Conservation (phyloP, 192 early-diverging fungal genomes). For the Gonapodya prolifera region DNA sequence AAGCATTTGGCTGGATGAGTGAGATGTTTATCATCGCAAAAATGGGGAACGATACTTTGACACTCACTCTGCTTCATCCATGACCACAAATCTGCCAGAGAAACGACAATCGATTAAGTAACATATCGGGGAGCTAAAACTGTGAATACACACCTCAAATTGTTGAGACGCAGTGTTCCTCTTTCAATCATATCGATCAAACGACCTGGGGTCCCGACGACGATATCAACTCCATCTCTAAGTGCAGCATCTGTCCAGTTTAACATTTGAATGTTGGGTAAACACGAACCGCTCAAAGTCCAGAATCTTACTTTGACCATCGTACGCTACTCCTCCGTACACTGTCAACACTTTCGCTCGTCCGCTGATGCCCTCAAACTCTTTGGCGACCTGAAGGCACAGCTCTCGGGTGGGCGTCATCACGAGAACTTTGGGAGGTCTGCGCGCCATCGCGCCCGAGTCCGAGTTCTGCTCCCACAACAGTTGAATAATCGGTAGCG, state of each 20-base stretch:
- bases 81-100: conserved; percentile 21
- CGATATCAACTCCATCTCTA: conserved; percentile 26
- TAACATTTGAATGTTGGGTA: no score
- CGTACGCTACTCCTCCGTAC: conserved; percentile 83
- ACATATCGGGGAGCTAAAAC: background rate
- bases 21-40: background rate
- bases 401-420: conserved; percentile 12
- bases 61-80: conserved; percentile 80
- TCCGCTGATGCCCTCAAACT: conserved; percentile 44
- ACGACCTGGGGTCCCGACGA: conserved; percentile 10
- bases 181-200: conserved; percentile 56
- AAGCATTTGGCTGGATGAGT: conserved; percentile 14
- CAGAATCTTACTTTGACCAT: conserved; percentile 34
- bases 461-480: conserved; percentile 23
- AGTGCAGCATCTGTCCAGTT: conserved; percentile 20
- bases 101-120: conserved; percentile 4
- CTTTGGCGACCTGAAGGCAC: conserved; percentile 28
- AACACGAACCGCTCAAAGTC: no score
- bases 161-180: conserved; percentile 56
- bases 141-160: conserved; percentile 20
- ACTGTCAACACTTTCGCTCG: conserved; percentile 54
- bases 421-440: conserved; percentile 14
- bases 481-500: conserved; percentile 65
- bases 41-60: background rate
- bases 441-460: background rate